Evolutionary conservation across 768 basidiomycete genomes (phyloP).

Genomic region (Psilocybe cubensis): DNA sequence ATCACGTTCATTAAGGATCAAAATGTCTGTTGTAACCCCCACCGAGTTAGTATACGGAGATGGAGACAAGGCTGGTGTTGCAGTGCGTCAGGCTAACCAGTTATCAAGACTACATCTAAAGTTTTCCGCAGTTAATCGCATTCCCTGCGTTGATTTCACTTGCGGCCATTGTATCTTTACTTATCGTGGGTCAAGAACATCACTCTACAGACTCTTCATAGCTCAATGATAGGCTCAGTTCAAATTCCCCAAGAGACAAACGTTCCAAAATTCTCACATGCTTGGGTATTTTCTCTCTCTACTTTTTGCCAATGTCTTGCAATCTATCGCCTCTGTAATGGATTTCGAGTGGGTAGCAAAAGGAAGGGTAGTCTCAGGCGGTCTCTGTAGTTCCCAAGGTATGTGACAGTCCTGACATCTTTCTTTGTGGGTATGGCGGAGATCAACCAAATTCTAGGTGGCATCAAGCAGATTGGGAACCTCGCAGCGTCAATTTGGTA

Average conservation of each 20-base stretch:
- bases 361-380: conserved; percentile 18
- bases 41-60: conserved; percentile 6
- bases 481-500: conserved; percentile 42
- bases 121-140: conserved; percentile 11
- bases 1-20: conserved; percentile 8
- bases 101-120: not conserved
- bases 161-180: conserved; percentile 13
- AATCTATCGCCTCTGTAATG: conserved; percentile 28
- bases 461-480: conserved; percentile 34
- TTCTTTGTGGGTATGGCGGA: not conserved
- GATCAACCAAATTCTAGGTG: conserved; percentile 6
- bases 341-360: conserved; percentile 30
- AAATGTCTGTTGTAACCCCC: conserved; percentile 5
- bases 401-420: not conserved
- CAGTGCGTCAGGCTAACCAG: conserved; percentile 6
- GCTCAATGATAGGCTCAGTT: not conserved
- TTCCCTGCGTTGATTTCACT: conserved; percentile 19
- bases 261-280: conserved; percentile 28
- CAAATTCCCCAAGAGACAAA: conserved; percentile 15
- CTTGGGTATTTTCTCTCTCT: conserved; percentile 30
- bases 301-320: conserved; percentile 30
- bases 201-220: not conserved
- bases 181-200: conserved; percentile 10
- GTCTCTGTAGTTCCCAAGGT: conserved; percentile 31
- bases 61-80: conserved; percentile 17